Percentiles rank a stretch among this genome's conserved stretches.
These are phyloP conservation scores for Coix lacrymajobi DNA, from an alignment of 176 grass and related monocot species.

Conservation along the genomic window DNA sequence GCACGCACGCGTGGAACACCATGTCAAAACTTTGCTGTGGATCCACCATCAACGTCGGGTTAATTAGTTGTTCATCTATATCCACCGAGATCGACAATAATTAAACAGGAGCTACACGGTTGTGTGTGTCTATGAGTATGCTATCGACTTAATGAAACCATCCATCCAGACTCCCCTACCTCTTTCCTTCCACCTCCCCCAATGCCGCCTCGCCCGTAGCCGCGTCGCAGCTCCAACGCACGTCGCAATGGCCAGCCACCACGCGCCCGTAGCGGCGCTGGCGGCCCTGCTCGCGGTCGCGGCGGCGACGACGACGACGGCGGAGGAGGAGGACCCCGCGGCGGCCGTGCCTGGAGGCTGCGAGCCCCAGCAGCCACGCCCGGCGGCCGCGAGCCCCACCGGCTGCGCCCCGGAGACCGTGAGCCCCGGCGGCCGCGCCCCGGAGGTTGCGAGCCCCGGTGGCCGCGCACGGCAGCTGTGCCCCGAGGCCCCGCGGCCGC, in stretches of 20 bases:
- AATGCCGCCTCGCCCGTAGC: conserved; percentile 24
- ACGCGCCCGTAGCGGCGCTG: background rate
- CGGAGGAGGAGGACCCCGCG: too few species aligned
- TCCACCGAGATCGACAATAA: background rate
- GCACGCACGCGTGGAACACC: background rate
- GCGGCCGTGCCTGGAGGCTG: too few species aligned
- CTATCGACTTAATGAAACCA: too few species aligned
- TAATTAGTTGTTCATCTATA: background rate
- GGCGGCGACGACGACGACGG: too few species aligned
- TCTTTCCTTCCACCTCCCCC: background rate
- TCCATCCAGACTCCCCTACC: background rate
- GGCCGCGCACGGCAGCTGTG: too few species aligned
- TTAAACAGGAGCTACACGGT: background rate
- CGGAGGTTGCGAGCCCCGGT: too few species aligned
- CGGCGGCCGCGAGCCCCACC: too few species aligned
- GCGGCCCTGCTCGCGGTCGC: background rate
- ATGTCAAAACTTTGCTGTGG: background rate
- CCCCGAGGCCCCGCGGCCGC: too few species aligned
- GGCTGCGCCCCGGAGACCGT: too few species aligned
- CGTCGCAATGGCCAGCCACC: conserved; percentile 3
- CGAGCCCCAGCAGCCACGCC: too few species aligned
- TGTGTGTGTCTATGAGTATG: background rate
- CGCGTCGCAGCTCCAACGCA: background rate
- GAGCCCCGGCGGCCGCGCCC: too few species aligned
- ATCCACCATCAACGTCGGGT: background rate